These are phyloP conservation scores for Multifurca ochricompacta DNA, from an alignment of 768 basidiomycete species.

Conservation along the genomic window DNA sequence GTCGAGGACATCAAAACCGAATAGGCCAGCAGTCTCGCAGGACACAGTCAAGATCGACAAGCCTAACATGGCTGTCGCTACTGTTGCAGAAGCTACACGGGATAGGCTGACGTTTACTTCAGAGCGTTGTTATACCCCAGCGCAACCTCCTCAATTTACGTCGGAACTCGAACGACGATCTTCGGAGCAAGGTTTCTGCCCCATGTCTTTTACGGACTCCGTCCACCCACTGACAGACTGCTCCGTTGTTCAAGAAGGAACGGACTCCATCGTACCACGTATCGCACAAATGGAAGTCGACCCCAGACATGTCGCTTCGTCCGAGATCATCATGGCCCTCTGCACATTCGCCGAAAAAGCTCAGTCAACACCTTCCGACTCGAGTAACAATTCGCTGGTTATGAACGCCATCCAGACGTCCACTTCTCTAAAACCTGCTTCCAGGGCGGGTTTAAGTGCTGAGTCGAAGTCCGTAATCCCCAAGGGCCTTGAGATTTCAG, in stretches of 20 bases:
- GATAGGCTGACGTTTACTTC: not conserved
- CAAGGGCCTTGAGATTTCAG: slow-evolving; percentile 10
- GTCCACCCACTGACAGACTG: slow-evolving; percentile 1
- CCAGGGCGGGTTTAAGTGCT: not conserved
- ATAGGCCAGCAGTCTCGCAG: not conserved
- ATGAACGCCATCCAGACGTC: not conserved
- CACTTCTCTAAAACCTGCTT: not conserved
- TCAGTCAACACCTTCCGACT: not conserved
- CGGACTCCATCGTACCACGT: not conserved
- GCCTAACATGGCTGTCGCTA: too few species aligned
- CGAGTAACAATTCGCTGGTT: not conserved
- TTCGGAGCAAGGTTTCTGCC: not conserved
- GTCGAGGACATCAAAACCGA: not conserved
- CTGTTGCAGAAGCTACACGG: not conserved
- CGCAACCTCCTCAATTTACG: not conserved
- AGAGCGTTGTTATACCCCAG: not conserved
- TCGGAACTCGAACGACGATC: not conserved
- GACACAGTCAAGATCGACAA: not conserved
- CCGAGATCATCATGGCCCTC: not conserved
- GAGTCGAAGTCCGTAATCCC: not conserved
- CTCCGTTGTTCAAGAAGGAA: not conserved
- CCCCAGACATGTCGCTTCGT: not conserved
- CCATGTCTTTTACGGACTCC: not conserved
- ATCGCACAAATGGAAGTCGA: slow-evolving; percentile 4
- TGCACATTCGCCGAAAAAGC: not conserved